Conservation (phyloP, 495 filamentous ascomycete species). For the Entonaema liquescens region DNA sequence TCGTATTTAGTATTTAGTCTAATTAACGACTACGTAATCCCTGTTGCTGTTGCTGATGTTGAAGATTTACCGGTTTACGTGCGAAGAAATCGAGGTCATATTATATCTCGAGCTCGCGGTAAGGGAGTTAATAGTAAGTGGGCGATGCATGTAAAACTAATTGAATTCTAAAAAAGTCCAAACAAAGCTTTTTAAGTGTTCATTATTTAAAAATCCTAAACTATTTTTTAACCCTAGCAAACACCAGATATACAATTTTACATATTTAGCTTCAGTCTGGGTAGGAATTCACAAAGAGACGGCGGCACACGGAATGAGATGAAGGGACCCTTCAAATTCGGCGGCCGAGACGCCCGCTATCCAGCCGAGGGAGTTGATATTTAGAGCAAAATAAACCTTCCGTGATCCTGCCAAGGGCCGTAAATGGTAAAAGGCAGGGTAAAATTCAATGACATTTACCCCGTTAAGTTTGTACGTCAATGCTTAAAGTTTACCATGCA, state of each 20-base stretch:
- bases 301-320: constrained; percentile 9
- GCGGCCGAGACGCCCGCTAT: constrained; percentile 3
- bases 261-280: background rate
- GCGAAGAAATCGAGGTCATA: background rate
- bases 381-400: constrained; percentile 24
- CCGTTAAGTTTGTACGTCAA: background rate
- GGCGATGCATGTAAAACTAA: background rate
- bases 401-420: constrained; percentile 21
- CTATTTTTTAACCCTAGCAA: background rate
- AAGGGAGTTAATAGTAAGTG: background rate
- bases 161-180: background rate
- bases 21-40: constrained; percentile 10
- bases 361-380: background rate
- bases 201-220: background rate
- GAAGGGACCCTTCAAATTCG: constrained; percentile 12
- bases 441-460: constrained; percentile 3
- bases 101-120: background rate
- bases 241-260: background rate
- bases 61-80: background rate
- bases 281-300: background rate
- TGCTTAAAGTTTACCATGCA: constrained; percentile 1
- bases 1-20: too few relatives aligned
- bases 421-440: constrained; percentile 4
- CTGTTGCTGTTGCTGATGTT: background rate
- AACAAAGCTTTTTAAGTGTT: background rate